A percentile compares a stretch with the other conserved stretches of the same genome.
Conservation (phyloP, 2,329 filamentous ascomycete species). For the Elsinoe ampelina region DNA sequence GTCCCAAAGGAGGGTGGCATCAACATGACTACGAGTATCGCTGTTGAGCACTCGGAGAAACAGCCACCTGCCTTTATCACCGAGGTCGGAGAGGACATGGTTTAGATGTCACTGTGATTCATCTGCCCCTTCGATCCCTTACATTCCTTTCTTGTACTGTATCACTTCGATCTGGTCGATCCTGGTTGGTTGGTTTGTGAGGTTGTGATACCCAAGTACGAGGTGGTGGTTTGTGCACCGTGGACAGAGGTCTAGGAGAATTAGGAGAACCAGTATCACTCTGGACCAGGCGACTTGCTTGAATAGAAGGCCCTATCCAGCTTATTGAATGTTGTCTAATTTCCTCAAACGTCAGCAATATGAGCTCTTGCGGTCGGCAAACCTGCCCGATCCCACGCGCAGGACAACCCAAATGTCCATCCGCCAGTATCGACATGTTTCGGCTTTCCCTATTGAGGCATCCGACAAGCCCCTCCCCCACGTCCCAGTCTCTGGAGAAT, state of each 20-base stretch:
- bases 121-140: background rate
- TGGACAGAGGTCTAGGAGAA: no score
- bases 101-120: background rate
- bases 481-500: background rate
- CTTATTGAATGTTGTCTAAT: no score
- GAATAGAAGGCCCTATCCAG: background rate
- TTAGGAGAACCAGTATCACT: no score
- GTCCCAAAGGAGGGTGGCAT: conserved; percentile 1
- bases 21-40: background rate
- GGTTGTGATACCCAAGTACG: no score
- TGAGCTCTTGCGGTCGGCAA: background rate
- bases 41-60: background rate
- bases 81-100: background rate
- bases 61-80: background rate
- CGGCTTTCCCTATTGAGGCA: background rate
- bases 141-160: background rate
- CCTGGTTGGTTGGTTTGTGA: no score
- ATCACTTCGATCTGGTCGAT: background rate
- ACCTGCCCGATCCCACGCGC: background rate
- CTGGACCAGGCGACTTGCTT: background rate
- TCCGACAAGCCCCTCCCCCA: background rate
- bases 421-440: background rate
- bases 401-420: background rate
- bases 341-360: no score
- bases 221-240: no score